Evolutionary conservation across 495 filamentous ascomycete genomes (phyloP), one percentile per base, ranked within the genome.

Genomic region (Daldinia grandis): DNA sequence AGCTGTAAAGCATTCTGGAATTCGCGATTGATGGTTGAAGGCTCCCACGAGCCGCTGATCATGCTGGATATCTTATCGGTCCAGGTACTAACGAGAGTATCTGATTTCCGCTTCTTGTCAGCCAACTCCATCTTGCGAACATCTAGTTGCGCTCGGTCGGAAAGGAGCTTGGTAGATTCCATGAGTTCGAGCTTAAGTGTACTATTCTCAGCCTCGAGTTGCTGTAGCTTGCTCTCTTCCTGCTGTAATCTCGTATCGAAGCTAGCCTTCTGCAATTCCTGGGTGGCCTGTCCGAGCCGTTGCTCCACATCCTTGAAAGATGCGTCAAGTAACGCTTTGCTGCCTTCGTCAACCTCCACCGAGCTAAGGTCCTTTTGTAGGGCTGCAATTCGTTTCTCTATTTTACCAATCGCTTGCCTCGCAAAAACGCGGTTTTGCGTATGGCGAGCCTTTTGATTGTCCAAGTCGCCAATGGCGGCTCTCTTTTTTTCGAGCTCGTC

Each of bases 261-360:
- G 8, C 87, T 84, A 3, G 87, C 86, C 25, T 72, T 76, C 57
- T 87, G 84, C 30, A 87, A 84, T 9, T 91, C 85, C 5, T 85
- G 81, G 70, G 88, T 92, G 3, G 87, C 84, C 63, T 86, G 83
- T 55, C 83, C 80, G 6, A 97, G 84, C 49, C 80, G 85, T 4
- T 84, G 80, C 67, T 89, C 87, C 4, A 90, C 83, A 28, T 97
- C 93, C 58, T 89, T 86, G 38, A 91, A 82, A 42, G 90, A 89
- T 4, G 89, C 86, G 62, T 94, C 89, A 12, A 97, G 83, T 4
- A 90, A 82, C 31, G 90, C 89, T 74, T 92, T 90, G 27, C 87
- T 85, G 12, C 93, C 94, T 80, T 97, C 94, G 70, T 97, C 95
- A 44, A 93, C 84, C 14, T 90, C 86, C 56, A 98, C 88, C 7